Conservation (phyloP, 2,329 filamentous ascomycete species). For the Cladophialophora immunda region DNA sequence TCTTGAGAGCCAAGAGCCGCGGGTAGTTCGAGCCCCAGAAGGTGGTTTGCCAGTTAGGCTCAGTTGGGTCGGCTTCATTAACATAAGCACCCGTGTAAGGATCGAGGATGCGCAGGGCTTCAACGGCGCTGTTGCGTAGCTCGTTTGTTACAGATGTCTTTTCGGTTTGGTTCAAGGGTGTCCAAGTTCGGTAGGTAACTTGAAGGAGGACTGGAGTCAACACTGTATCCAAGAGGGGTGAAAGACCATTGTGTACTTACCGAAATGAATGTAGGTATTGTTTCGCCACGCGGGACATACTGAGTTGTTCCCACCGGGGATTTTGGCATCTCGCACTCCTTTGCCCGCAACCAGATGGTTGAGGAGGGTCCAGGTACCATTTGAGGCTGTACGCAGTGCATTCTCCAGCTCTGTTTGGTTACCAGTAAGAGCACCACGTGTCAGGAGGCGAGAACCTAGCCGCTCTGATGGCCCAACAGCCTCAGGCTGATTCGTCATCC, state of each 20-base stretch:
- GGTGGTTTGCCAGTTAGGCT: conserved; percentile 49
- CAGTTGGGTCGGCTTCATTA: conserved; percentile 47
- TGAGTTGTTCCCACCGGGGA: conserved; percentile 1
- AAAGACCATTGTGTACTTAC: neutral
- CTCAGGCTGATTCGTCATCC: conserved; percentile 6
- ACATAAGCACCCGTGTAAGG: conserved; percentile 37
- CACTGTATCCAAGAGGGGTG: neutral
- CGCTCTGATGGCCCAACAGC: conserved; percentile 1
- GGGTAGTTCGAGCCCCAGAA: conserved; percentile 50
- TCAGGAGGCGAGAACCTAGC: neutral
- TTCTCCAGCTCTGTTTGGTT: neutral
- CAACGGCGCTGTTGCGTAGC: conserved; percentile 33
- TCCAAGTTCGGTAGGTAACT: neutral
- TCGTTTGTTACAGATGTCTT: neutral
- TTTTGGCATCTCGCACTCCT: neutral
- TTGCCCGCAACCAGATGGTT: neutral
- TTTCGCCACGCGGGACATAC: conserved; percentile 2
- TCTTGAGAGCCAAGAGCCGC: conserved; percentile 43
- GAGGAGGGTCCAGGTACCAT: neutral
- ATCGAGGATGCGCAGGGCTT: conserved; percentile 43
- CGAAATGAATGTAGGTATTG: conserved; percentile 6
- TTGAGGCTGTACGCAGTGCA: neutral
- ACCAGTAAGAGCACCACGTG: neutral
- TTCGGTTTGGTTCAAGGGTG: conserved; percentile 4
- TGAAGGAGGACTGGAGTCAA: neutral